Conservation (phyloP, 331 rosid genomes). For the Saraca asoca region DNA sequence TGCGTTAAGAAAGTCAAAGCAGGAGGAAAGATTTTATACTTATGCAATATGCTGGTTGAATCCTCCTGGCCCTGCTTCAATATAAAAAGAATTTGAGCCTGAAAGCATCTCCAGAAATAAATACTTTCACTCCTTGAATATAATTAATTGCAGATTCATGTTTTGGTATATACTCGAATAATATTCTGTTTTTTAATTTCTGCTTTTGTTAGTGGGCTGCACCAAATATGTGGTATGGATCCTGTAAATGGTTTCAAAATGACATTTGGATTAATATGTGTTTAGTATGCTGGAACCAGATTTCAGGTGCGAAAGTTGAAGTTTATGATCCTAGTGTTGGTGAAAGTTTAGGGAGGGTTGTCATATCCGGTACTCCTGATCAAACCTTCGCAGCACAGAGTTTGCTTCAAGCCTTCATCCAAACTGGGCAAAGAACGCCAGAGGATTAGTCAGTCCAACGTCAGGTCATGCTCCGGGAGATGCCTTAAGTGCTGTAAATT, state of each 20-base stretch:
- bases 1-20: too few relatives aligned
- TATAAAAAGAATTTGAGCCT: too few relatives aligned
- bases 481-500: too few relatives aligned
- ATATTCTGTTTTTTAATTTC: not conserved
- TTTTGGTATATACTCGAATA: not conserved
- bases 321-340: constrained; percentile 46
- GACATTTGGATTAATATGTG: constrained; percentile 7
- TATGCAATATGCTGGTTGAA: too few relatives aligned
- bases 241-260: constrained; percentile 22
- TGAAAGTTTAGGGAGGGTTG: constrained; percentile 30
- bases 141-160: too few relatives aligned
- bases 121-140: not conserved
- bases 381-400: constrained; percentile 37
- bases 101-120: not conserved
- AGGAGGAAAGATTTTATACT: too few relatives aligned
- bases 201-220: not conserved
- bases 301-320: constrained; percentile 65
- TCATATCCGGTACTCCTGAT: constrained; percentile 40
- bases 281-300: constrained; percentile 45
- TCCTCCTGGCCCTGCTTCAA: too few relatives aligned
- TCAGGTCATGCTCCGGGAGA: too few relatives aligned
- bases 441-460: too few relatives aligned
- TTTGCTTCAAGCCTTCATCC: constrained; percentile 10
- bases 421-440: too few relatives aligned
- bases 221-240: not conserved